Evolutionary conservation across 352 stramenopile species (phyloP), one percentile per base, ranked within the genome.

Genomic region (Globisporangium nunn): DNA sequence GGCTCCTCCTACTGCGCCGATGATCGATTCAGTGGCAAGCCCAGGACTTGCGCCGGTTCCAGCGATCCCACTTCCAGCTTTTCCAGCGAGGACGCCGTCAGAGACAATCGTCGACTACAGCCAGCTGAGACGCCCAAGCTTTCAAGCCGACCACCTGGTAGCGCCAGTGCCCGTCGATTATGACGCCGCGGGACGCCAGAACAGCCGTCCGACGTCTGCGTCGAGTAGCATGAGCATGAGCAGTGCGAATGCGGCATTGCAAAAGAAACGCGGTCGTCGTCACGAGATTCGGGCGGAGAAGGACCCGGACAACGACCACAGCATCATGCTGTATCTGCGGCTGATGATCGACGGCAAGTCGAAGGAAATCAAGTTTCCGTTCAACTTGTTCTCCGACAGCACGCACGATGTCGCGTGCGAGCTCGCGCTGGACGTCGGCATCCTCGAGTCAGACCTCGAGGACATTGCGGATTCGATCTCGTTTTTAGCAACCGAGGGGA

Each of bases 331-430:
- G 48, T 97, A 93, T 52, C 71, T 98, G 41, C 88, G 84, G n/a
- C 85, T 93, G 58, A 87, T 83, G 59, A 84, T 93, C 40, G 81
- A 93, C 61, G 84, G 88, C 66, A 94, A 97, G 68, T 97, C 88
- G n/a, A 95, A 97, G 69, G 95, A 97, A 57, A 96, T 98, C 58
- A 95, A 98, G 78, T 98, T 98, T 74, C 85, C 91, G 15, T 98
- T 98, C 79, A 94, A 98, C 67, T 70, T 98, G 48, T 96, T 98
- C 28, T 85, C 93, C 35, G 93, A 98, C 69, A 96, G 91, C 66
- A 83, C 91, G 15, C 85, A 98, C 54, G 87, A 97, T 67, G 89
- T 98, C 45, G 92, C 90, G n/a, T 96, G 92, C 51, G 93, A 98
- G 77, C 87, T 98, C 71, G 91, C 95, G 15, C 80, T 94, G 46